Percentiles rank a stretch among this genome's conserved stretches.
Conservation (phyloP, 345 rosid species). For the Brassica nigra region DNA sequence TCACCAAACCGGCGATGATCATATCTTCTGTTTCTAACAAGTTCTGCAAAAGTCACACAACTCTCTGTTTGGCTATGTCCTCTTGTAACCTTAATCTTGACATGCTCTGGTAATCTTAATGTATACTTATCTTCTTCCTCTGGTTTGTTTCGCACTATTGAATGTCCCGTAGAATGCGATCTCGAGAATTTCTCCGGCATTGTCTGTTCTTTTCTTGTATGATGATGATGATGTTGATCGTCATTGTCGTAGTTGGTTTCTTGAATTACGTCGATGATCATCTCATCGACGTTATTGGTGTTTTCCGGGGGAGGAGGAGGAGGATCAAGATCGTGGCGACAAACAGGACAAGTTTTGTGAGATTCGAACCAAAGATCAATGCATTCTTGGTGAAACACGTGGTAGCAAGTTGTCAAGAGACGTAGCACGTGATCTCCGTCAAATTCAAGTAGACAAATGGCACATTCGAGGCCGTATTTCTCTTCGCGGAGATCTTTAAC, state of each 20-base stretch:
- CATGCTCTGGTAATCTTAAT: slow-evolving; percentile 59
- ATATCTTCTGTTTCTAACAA: slow-evolving; percentile 26
- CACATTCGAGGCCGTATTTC: slow-evolving; percentile 72
- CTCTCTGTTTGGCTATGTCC: slow-evolving; percentile 49
- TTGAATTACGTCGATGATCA: slow-evolving; percentile 50
- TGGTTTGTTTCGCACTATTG: slow-evolving; percentile 42
- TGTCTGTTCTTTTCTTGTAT: slow-evolving; percentile 16
- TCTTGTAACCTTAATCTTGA: slow-evolving; percentile 34
- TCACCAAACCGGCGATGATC: slow-evolving; percentile 42
- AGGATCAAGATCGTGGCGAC: slow-evolving; percentile 48
- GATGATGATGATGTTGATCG: background rate
- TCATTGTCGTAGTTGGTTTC: slow-evolving; percentile 37
- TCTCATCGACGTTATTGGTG: slow-evolving; percentile 40
- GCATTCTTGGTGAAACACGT: background rate
- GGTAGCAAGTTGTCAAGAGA: background rate
- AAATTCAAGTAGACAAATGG: slow-evolving; percentile 32
- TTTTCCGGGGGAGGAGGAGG: slow-evolving; percentile 27
- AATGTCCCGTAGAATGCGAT: slow-evolving; percentile 86
- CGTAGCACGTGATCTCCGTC: background rate
- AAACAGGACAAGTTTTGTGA: slow-evolving; percentile 1
- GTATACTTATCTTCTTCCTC: slow-evolving; percentile 60
- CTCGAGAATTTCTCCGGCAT: slow-evolving; percentile 50
- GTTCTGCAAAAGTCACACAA: slow-evolving; percentile 61
- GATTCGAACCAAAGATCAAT: background rate
- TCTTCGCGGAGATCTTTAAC: slow-evolving; percentile 62